phyloP scores from a whole-genome alignment of 148 eudicot species.

The Diospyros lotus region DNA sequence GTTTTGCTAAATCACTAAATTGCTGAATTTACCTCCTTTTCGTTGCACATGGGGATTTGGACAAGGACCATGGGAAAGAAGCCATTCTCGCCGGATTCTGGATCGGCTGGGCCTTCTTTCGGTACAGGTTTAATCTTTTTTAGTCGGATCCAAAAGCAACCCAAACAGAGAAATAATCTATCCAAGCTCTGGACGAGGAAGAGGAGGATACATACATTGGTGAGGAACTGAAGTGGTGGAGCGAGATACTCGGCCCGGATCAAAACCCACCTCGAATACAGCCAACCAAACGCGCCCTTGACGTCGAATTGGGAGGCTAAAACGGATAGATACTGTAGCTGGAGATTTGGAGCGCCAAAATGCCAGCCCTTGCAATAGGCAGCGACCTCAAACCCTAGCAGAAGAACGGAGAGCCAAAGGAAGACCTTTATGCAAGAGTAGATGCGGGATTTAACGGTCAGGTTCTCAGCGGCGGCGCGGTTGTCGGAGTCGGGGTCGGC shows the following conservation, averaged over 20 bases:
- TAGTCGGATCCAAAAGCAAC: conserved; percentile 76
- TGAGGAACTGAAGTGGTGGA: conserved; percentile 67
- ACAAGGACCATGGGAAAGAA: conserved; percentile 95
- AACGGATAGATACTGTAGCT: conserved; percentile 32
- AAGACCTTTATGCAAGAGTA: conserved; percentile 42
- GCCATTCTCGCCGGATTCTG: conserved; percentile 66
- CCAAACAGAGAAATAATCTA: conserved; percentile 68
- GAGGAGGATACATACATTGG: conserved; percentile 66
- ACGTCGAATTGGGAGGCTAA: conserved; percentile 23
- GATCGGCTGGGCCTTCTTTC: conserved; percentile 36
- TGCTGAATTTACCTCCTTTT: conserved; percentile 60
- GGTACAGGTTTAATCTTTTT: conserved; percentile 66
- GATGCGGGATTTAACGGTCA: conserved; percentile 30
- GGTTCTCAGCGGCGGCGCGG: conserved; percentile 7
- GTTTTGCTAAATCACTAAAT: neutral
- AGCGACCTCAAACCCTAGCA: conserved; percentile 48
- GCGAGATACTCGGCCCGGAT: conserved; percentile 76
- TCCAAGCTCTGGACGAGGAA: conserved; percentile 86
- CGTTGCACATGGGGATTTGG: conserved; percentile 99
- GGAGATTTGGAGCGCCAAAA: conserved; percentile 39
- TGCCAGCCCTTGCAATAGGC: conserved; percentile 74
- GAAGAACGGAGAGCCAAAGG: conserved; percentile 39
- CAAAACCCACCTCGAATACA: conserved; percentile 63
- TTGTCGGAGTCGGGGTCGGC: conserved; percentile 17
- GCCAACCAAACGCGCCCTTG: conserved; percentile 38